Evolutionary conservation across 1,139 yeast genomes (phyloP), one percentile per base, ranked within the genome.

Genomic region (Sugiyamaella castrensis): DNA sequence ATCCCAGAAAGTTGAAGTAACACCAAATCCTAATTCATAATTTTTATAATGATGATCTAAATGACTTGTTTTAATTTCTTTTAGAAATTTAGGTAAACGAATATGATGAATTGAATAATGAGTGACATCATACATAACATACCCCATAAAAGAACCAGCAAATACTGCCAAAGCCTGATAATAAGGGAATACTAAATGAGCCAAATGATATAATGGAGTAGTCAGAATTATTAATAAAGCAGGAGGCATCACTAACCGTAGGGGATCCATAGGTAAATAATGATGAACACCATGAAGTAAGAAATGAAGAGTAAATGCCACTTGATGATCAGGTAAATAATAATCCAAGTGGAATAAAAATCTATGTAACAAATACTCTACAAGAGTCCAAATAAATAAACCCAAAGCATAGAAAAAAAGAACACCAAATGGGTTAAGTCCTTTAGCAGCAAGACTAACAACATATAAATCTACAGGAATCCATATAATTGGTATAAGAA

Each of bases 11-110:
- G 79, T 81, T 53, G 89, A 79, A 37, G 98, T 87, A 53, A 92
- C 98, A 59, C 99, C 99, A 61, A 88, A 92, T 1, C 98, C 99
- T 63, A 89, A 71, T 69, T 92, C 96, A 69, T 87, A 94, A 69
- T 94, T 91, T 73, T 91, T 91, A 75, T 92, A 92, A 66, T 92
- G 99, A 69, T 92, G 99, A 68, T 91, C 98, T 69, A 92, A 77
- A 69, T 92, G 99, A 65, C 87, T 83, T 46, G 85, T 87, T 71
- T 92, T 92, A 63, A 88, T 72, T 36, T 79, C 81, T 66, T 87
- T 91, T 69, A 87, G 73, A 65, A 74, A 85, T 42, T 72, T 64
- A 16, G 98, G 98, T 62, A 92, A 75, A 60, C 75, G 76, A 37
- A 86, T 78, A 70, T 92, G 99, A 66, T 92, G 99, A 65, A 92